Conservation (phyloP, 2,329 filamentous ascomycete species). For the Trichophyton benhamiae region DNA sequence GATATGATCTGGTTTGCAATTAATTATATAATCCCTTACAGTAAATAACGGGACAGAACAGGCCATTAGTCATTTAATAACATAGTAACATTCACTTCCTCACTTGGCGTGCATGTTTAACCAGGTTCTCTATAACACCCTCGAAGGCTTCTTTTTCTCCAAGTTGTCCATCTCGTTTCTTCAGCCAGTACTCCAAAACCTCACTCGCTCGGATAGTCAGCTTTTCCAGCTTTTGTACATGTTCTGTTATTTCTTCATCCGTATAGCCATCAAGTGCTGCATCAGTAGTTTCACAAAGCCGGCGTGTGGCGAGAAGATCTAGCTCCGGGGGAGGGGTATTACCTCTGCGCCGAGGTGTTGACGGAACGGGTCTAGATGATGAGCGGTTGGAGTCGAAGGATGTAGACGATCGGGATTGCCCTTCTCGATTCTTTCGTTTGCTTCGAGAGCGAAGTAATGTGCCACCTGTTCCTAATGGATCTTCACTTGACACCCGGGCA, state of each 20-base stretch:
- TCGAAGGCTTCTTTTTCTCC: conserved; percentile 90
- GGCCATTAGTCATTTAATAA: not conserved
- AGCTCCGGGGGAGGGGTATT: conserved; percentile 60
- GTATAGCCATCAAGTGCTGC: conserved; percentile 71
- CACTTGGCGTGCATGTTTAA: conserved; percentile 77
- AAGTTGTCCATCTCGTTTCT: conserved; percentile 70
- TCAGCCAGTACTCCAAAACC: conserved; percentile 78
- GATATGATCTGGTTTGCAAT: too few species aligned
- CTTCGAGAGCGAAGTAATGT: conserved; percentile 16
- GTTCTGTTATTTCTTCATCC: conserved; percentile 58
- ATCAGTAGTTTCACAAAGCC: conserved; percentile 72
- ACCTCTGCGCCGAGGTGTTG: conserved; percentile 29
- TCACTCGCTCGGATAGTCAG: conserved; percentile 61
- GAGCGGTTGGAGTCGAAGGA: conserved; percentile 20
- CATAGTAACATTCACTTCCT: conserved; percentile 46
- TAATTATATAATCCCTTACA: not conserved
- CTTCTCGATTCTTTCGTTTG: conserved; percentile 11
- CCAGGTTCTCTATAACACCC: conserved; percentile 90
- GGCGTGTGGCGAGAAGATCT: conserved; percentile 64
- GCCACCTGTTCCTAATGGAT: conserved; percentile 25
- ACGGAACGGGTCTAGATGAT: conserved; percentile 17
- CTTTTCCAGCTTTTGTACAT: conserved; percentile 56
- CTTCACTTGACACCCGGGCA: conserved; percentile 41
- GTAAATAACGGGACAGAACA: not conserved
- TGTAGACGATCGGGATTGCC: conserved; percentile 15